phyloP scores from a whole-genome alignment of 345 rosid species.

The Excoecaria cochinchinensis region DNA sequence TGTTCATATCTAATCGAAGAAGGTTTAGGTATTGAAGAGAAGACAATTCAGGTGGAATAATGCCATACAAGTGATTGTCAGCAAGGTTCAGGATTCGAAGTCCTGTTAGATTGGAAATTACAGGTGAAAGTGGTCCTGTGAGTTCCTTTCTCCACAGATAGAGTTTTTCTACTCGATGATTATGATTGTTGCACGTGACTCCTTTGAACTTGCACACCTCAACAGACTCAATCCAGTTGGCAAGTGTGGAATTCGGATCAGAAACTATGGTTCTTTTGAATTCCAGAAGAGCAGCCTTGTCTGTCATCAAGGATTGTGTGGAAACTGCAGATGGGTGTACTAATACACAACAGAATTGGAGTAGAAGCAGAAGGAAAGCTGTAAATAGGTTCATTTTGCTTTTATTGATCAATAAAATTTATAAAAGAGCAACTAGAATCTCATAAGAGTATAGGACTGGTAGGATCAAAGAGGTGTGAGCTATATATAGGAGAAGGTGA shows the following conservation, averaged over 20 bases:
- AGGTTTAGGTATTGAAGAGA: slow-evolving; percentile 30
- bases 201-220: slow-evolving; percentile 46
- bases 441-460: not conserved
- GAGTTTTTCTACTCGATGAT: slow-evolving; percentile 35
- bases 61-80: slow-evolving; percentile 38
- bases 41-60: slow-evolving; percentile 44
- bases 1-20: slow-evolving; percentile 32
- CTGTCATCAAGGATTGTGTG: slow-evolving; percentile 30
- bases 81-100: slow-evolving; percentile 34
- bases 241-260: slow-evolving; percentile 34
- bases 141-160: slow-evolving; percentile 25
- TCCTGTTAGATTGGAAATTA: slow-evolving; percentile 42
- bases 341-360: slow-evolving; percentile 15
- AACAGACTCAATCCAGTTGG: slow-evolving; percentile 38
- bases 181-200: slow-evolving; percentile 29
- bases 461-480: not conserved
- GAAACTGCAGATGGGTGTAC: slow-evolving; percentile 13
- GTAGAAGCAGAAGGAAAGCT: slow-evolving; percentile 23
- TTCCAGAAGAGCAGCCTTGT: slow-evolving; percentile 48
- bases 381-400: slow-evolving; percentile 20
- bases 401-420: too few relatives aligned
- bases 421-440: not conserved
- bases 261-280: slow-evolving; percentile 32
- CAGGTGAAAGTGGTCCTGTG: slow-evolving; percentile 38
- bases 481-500: not conserved